These are phyloP conservation scores for Teratosphaeriaceae sp. DNA, from an alignment of 2,329 filamentous ascomycete species.

Conservation along the genomic window DNA sequence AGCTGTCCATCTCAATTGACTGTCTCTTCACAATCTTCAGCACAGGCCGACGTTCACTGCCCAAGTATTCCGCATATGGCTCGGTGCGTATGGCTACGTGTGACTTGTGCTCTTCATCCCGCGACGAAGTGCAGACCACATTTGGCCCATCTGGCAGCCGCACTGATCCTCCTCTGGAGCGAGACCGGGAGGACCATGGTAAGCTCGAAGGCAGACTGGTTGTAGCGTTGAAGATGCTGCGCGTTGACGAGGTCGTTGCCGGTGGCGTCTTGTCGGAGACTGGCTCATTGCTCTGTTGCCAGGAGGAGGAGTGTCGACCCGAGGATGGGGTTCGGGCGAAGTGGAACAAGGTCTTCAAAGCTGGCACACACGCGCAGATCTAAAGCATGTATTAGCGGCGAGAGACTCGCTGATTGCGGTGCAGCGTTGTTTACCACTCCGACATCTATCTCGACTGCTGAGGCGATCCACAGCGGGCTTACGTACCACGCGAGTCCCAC, in stretches of 20 bases:
- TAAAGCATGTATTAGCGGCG: neutral
- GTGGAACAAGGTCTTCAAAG: too few species aligned
- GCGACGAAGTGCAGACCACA: too few species aligned
- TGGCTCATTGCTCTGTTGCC: neutral
- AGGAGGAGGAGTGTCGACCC: neutral
- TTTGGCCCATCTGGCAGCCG: too few species aligned
- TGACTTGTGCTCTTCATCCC: too few species aligned
- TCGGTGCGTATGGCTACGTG: neutral
- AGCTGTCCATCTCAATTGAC: conserved; percentile 7
- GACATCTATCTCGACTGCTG: conserved; percentile 41
- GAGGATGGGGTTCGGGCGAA: too few species aligned
- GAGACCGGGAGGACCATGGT: neutral
- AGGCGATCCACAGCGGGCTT: conserved; percentile 41
- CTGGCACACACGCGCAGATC: conserved; percentile 32
- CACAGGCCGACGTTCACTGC: neutral
- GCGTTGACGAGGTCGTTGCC: neutral
- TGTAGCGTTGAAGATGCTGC: neutral
- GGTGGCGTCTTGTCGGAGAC: neutral
- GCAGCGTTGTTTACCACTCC: too few species aligned
- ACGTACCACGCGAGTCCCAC: too few species aligned
- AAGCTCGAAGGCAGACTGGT: too few species aligned
- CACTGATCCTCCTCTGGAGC: too few species aligned
- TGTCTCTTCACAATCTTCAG: conserved; percentile 7
- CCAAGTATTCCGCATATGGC: neutral
- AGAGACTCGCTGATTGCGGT: too few species aligned